These are phyloP conservation scores for Pneumocystis sp. DNA, from an alignment of 1,139 yeast species.

Conservation along the genomic window DNA sequence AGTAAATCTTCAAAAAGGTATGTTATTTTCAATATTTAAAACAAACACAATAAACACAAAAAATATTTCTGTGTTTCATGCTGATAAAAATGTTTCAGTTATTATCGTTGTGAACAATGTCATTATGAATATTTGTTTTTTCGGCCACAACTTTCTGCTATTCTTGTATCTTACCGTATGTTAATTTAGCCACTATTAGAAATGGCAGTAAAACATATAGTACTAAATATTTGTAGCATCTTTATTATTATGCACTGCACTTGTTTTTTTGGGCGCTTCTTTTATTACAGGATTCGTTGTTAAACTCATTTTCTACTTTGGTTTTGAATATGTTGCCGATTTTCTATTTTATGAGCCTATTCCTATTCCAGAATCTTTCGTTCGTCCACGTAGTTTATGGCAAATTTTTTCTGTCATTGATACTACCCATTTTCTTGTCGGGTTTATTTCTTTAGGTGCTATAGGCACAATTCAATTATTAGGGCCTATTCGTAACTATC, in stretches of 20 bases:
- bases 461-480: background rate
- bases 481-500: background rate
- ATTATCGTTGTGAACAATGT: background rate
- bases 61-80: background rate
- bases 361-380: background rate
- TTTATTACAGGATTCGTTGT: background rate
- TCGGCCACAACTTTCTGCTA: background rate
- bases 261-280: background rate
- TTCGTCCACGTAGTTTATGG: background rate
- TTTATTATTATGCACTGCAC: background rate
- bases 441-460: background rate
- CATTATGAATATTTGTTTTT: background rate
- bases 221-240: background rate
- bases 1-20: background rate
- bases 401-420: background rate
- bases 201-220: background rate
- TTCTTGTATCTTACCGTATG: background rate
- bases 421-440: background rate
- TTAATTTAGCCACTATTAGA: background rate
- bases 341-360: background rate
- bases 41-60: background rate
- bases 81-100: background rate
- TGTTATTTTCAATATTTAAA: background rate
- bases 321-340: background rate
- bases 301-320: background rate